Evolutionary conservation across 192 early-diverging fungal species (phyloP).

Genomic region (Backusella parvicylindrica): DNA sequence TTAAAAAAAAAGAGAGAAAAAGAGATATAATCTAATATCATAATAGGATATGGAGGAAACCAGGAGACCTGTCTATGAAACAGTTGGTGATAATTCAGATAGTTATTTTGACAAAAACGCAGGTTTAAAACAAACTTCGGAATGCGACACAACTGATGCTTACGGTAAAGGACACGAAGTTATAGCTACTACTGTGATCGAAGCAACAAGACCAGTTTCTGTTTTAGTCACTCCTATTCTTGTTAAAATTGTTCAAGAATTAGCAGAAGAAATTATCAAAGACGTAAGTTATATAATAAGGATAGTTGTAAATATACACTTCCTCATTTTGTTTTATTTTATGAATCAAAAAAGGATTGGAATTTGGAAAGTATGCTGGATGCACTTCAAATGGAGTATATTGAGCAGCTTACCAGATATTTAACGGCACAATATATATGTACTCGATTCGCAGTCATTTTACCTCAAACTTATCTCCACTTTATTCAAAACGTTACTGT

Average conservation of each 20-base stretch:
- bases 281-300: conserved; percentile 38
- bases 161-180: conserved; percentile 31
- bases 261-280: conserved; percentile 52
- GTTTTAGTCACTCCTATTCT: conserved; percentile 66
- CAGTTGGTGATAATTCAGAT: not conserved
- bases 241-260: conserved; percentile 63
- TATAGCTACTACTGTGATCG: conserved; percentile 45
- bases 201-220: conserved; percentile 51
- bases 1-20: not conserved
- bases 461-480: conserved; percentile 55
- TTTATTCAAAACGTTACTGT: conserved; percentile 74
- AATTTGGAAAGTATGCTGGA: conserved; percentile 65
- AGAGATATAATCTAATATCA: not conserved
- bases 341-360: conserved; percentile 44
- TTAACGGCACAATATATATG: conserved; percentile 47
- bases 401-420: conserved; percentile 49
- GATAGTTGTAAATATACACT: too few relatives aligned
- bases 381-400: conserved; percentile 60
- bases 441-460: conserved; percentile 48
- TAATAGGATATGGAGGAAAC: conserved; percentile 7
- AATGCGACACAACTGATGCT: not conserved
- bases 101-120: not conserved
- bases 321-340: conserved; percentile 15
- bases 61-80: not conserved
- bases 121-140: conserved; percentile 9